A percentile compares a stretch with the other conserved stretches of the same genome.
phyloP scores from a whole-genome alignment of 257 asterid species.

The Leonotis leonurus region DNA sequence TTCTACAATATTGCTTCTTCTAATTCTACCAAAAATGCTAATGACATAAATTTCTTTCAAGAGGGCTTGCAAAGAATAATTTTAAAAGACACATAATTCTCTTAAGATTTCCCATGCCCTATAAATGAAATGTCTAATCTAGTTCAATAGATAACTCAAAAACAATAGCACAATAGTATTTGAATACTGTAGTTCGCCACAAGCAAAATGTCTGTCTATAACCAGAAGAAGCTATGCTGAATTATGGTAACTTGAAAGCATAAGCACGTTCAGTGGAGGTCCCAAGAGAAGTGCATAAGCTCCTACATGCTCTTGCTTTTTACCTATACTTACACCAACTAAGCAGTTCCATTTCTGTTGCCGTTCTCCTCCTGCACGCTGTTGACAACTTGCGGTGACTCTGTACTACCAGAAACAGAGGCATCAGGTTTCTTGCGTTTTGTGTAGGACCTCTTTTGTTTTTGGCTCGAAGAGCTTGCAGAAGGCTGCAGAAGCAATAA shows the following conservation, averaged over 20 bases:
- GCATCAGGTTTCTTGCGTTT: constrained; percentile 27
- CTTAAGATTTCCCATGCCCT: not conserved
- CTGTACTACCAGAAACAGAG: not conserved
- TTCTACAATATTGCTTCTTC: not conserved
- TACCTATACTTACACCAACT: not conserved
- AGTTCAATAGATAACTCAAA: constrained; percentile 6
- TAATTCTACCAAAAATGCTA: not conserved
- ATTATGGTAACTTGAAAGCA: not conserved
- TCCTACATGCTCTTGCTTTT: not conserved
- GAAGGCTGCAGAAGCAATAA: constrained; percentile 23
- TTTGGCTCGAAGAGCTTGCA: constrained; percentile 16
- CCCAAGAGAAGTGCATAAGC: not conserved
- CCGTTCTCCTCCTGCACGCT: constrained; percentile 1
- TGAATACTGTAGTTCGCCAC: not conserved
- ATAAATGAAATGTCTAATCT: constrained; percentile 12
- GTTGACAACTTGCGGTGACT: constrained; percentile 2
- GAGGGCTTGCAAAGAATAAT: constrained; percentile 1
- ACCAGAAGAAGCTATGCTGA: constrained; percentile 9
- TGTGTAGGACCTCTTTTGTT: constrained; percentile 16
- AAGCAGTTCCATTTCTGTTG: not conserved
- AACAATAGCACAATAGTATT: not conserved
- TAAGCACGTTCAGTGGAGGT: not conserved
- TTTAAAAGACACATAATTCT: not conserved
- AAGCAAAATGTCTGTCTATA: constrained; percentile 14
- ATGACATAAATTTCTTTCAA: not conserved